These are phyloP conservation scores for Meredithiella fracta DNA, from an alignment of 2,329 filamentous ascomycete genomes.

Conservation along the genomic window DNA sequence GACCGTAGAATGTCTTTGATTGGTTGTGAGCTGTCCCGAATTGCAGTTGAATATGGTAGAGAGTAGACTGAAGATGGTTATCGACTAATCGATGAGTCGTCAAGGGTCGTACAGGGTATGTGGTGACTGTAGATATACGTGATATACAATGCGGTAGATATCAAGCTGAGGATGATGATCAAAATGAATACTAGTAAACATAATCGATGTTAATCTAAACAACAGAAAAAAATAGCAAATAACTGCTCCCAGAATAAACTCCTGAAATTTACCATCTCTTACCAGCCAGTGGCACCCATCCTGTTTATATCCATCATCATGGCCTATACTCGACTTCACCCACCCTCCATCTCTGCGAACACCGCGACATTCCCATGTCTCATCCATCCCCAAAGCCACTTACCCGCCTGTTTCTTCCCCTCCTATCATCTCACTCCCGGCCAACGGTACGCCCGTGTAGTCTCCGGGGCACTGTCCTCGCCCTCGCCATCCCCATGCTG, in stretches of 20 bases:
- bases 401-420: not conserved
- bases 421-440: not conserved
- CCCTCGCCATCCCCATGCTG: too few species aligned
- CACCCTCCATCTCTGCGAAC: not conserved
- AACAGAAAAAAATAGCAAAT: not conserved
- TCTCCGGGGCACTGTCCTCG: too few species aligned
- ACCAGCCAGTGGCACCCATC: not conserved
- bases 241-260: not conserved
- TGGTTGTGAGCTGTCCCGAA: not conserved
- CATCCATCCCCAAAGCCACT: not conserved
- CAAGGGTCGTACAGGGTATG: too few species aligned
- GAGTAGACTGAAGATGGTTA: too few species aligned
- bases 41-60: not conserved
- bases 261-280: too few species aligned
- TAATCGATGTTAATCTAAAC: too few species aligned
- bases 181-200: too few species aligned
- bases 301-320: constrained; percentile 1
- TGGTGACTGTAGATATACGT: too few species aligned
- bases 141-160: too few species aligned
- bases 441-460: too few species aligned
- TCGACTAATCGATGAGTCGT: too few species aligned
- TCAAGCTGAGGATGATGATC: too few species aligned
- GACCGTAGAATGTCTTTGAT: not conserved
- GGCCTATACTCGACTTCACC: not conserved
- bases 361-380: not conserved